Evolutionary conservation across 805 yeast genomes (phyloP).

Genomic region (Metschnikowia vanudenii): DNA sequence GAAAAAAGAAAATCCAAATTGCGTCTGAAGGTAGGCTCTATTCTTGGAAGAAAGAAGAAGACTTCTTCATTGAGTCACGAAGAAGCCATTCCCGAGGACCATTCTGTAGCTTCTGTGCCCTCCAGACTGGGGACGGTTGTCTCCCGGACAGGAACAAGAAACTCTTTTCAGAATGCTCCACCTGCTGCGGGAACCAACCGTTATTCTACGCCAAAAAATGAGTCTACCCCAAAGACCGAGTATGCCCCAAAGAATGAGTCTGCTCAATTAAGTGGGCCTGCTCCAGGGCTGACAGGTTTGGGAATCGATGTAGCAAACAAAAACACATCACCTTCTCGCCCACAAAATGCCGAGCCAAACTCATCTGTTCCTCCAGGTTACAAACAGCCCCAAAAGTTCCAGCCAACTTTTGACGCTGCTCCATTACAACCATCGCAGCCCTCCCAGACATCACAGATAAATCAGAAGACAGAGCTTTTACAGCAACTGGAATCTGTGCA

Average conservation of each 20-base stretch:
- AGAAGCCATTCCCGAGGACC: conserved; percentile 36
- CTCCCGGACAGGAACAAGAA: conserved; percentile 14
- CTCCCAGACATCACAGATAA: conserved; percentile 7
- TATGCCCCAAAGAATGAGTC: neutral
- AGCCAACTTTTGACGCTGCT: conserved; percentile 7
- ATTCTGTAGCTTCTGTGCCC: conserved; percentile 24
- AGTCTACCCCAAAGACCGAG: neutral
- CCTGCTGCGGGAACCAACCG: conserved; percentile 3
- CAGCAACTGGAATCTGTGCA: too few species aligned
- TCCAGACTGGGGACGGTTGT: conserved; percentile 13
- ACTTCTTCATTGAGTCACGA: conserved; percentile 26
- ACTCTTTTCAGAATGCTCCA: conserved; percentile 14
- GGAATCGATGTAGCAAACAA: neutral
- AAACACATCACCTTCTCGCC: neutral
- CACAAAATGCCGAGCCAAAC: neutral
- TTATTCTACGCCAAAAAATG: neutral
- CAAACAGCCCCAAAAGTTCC: neutral
- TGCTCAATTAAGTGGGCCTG: neutral
- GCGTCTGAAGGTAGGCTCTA: conserved; percentile 72
- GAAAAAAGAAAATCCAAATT: conserved; percentile 42
- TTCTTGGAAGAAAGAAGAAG: conserved; percentile 61
- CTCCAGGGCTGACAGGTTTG: neutral
- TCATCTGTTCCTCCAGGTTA: neutral
- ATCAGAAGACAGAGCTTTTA: too few species aligned
- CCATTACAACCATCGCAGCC: conserved; percentile 9